phyloP scores from a whole-genome alignment of 345 rosid species.

The Ricinus communis region DNA sequence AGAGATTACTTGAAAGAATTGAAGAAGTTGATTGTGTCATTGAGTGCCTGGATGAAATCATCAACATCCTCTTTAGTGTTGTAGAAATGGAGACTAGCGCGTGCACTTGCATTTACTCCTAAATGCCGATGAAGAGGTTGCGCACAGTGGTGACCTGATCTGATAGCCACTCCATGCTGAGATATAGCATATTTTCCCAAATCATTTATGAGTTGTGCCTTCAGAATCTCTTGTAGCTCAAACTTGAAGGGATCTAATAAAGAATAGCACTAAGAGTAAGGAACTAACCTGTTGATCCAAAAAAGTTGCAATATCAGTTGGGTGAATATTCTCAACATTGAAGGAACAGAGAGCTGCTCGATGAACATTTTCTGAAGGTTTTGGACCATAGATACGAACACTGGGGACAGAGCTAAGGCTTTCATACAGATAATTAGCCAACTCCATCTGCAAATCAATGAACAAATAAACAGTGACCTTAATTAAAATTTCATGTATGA shows the following conservation, averaged over 20 bases:
- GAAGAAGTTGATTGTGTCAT: slow-evolving; percentile 77
- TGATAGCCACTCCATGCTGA: slow-evolving; percentile 97
- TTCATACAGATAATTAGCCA: slow-evolving; percentile 70
- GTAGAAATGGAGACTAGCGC: slow-evolving; percentile 93
- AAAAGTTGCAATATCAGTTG: slow-evolving; percentile 88
- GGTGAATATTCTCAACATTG: slow-evolving; percentile 77
- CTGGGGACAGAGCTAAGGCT: slow-evolving; percentile 57
- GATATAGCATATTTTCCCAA: slow-evolving; percentile 12
- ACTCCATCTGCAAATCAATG: slow-evolving; percentile 47
- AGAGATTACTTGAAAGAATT: slow-evolving; percentile 55
- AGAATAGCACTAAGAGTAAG: neutral
- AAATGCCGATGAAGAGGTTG: slow-evolving; percentile 87
- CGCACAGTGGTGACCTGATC: slow-evolving; percentile 97
- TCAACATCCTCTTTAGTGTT: slow-evolving; percentile 90
- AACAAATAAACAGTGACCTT: neutral
- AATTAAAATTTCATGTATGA: neutral
- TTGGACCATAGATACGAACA: slow-evolving; percentile 80
- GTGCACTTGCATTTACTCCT: slow-evolving; percentile 83
- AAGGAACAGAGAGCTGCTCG: slow-evolving; percentile 90
- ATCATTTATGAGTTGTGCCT: neutral
- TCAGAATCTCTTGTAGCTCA: neutral
- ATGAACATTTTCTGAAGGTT: slow-evolving; percentile 53
- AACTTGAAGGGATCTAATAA: neutral
- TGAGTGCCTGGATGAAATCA: slow-evolving; percentile 60
- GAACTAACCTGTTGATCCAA: slow-evolving; percentile 78